Base-by-base conservation (phyloP, 1,284 basidiomycete genomes). In the Ceratobasidium theobromae region DNA sequence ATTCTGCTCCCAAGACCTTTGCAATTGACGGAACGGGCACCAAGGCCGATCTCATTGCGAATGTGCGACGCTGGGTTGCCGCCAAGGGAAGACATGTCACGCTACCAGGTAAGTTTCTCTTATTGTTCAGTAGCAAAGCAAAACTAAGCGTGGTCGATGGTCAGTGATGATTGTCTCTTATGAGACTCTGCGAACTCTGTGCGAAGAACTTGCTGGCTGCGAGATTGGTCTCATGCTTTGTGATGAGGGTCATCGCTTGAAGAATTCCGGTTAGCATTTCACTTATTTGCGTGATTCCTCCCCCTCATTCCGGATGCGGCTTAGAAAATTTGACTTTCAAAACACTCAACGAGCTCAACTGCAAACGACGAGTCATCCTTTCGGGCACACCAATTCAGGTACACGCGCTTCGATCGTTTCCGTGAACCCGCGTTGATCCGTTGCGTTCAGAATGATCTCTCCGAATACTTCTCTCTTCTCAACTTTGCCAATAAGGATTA, bases 101-200 rank as follows among this genome's bases (percentile, higher is more conserved):
- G 2, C 87, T 94, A 69, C 95, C 94, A 76, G 91, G 93, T 92
- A 72, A 51, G 82, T 73, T 9, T n/a, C 43, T 52, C 9, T 21
- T 23, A 18, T 48, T 11, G 33, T 57, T 58, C 23, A 35, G 25
- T 11, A 40, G 27, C 18, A 18, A n/a, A 33, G 53, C 16, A 53
- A 27, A 30, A 18, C 55, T 45, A 38, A 57, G 27, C 18, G 48
- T 45, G 16, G 23, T 41, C 14, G n/a, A 51, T 23, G 12, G 16
- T 32, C 64, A 95, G 96, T 99, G 49, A 94, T 99, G 93, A 98
- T 99, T 71, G 96, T 98, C 0, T 99, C 97, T 0, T 99, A 99
- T 72, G 96, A 99, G 76, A 98, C 95, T 0, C 81, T 99, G 53
- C 86, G 95, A n/a, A 88, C 88, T 1, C 79, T 97, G 8, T 83